Base-by-base conservation (phyloP, 2,329 filamentous ascomycete species). In the Beauveria brongniartii region DNA sequence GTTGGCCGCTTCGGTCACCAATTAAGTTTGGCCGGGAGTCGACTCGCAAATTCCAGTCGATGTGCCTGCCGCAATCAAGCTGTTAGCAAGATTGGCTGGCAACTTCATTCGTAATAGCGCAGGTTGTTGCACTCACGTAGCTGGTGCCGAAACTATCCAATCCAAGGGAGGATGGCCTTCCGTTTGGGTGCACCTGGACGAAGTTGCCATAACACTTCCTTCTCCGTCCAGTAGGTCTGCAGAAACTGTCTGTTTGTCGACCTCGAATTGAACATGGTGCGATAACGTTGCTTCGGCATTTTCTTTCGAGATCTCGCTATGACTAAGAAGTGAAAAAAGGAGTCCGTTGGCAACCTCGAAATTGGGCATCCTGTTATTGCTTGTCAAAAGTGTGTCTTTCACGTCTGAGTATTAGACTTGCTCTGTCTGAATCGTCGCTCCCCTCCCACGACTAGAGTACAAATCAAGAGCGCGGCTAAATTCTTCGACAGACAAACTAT, bases 31-130 rank as follows among this genome's bases (percentile, higher is more conserved):
- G 50, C 65, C 40, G 7, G 5, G 69, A 65, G 57, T 71, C 67
- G 8, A 74, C 68, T 56, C 65, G 65, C 43, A 75, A 61, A 53
- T 64, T 71, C 73, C 73, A 75, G 63, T 75, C 73, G 5, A 62
- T n/a, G 14, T 28, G 3, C 55, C 61, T 62, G 44, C 10, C 7
- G 46, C 12, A 24, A 41, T 26, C 18, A 37, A 37, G 5, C 14
- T 41, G 20, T 54, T 7, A 56, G 18, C 22, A 43, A 24, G 14
- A n/a, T 26, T 44, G 37, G 14, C 34, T 30, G 22, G 1, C 18
- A 30, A 16, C 7, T 12, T 24, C 14, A 18, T 50, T 18, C 22
- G 16, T n/a, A 28, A 28, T 28, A 28, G 4, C 24, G 26, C 26
- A 9, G 18, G 3, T 16, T 41, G 26, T 10, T 18, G 3, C n/a